These are phyloP conservation scores for Diaporthe humulicola DNA, from an alignment of 2,329 filamentous ascomycete genomes.

Conservation along the genomic window DNA sequence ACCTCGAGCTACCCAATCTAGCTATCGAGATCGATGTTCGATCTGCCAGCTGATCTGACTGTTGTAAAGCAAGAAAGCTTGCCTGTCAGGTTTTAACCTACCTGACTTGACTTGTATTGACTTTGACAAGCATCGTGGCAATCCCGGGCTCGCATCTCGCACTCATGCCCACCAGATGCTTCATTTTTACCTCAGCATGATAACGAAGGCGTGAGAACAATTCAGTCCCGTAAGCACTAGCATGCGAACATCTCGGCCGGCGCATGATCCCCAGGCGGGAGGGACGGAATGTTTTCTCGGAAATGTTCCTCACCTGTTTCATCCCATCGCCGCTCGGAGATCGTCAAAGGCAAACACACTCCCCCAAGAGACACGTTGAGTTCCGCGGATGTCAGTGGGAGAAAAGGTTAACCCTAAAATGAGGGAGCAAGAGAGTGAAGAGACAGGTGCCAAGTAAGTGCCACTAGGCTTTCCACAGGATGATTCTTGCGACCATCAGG, in stretches of 20 bases:
- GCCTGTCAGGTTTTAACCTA: neutral
- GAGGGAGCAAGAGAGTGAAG: neutral
- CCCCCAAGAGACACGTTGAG: neutral
- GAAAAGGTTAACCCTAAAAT: neutral
- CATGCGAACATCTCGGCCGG: neutral
- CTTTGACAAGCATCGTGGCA: neutral
- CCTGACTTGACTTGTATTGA: no score
- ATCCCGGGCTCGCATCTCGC: no score
- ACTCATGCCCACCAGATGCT: neutral
- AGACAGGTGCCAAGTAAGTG: neutral
- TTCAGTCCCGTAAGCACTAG: neutral
- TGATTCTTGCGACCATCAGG: conserved; percentile 1
- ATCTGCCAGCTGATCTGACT: conserved; percentile 14
- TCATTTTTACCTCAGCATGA: neutral
- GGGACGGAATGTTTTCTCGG: conserved; percentile 3
- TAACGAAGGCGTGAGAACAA: neutral
- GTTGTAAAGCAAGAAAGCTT: neutral
- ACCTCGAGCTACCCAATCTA: neutral
- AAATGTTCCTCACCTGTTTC: conserved; percentile 21
- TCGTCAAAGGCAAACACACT: conserved; percentile 8
- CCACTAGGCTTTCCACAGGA: conserved; percentile 8
- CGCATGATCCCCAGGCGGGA: conserved; percentile 2
- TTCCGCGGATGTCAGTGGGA: neutral
- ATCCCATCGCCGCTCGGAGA: conserved; percentile 11
- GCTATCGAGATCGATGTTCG: neutral